These are phyloP conservation scores for Cytospora paraplurivora DNA, from an alignment of 2,329 filamentous ascomycete genomes.

Conservation along the genomic window DNA sequence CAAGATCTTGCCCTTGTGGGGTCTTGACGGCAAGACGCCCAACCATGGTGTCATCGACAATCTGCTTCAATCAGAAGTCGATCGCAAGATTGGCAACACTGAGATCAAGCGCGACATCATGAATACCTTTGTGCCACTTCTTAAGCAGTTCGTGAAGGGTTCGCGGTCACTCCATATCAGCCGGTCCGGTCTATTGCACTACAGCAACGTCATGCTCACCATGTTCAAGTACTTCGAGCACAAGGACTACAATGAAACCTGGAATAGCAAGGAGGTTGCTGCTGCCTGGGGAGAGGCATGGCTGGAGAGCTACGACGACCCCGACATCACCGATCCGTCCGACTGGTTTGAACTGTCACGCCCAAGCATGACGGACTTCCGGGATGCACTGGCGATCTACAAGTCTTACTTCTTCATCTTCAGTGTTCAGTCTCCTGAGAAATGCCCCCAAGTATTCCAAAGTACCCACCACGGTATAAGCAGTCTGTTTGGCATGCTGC, in stretches of 20 bases:
- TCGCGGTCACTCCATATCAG: constrained; percentile 48
- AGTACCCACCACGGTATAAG: constrained; percentile 64
- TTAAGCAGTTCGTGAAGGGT: constrained; percentile 52
- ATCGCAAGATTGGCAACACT: constrained; percentile 47
- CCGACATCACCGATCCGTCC: constrained; percentile 38
- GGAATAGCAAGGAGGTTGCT: constrained; percentile 49
- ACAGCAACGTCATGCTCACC: constrained; percentile 51
- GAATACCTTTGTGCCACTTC: constrained; percentile 54
- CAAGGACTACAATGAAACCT: constrained; percentile 53
- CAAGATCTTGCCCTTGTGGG: constrained; percentile 57
- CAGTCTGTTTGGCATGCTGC: constrained; percentile 62
- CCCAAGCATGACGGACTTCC: constrained; percentile 41
- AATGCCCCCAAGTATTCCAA: constrained; percentile 62
- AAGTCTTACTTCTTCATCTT: constrained; percentile 57
- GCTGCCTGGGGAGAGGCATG: constrained; percentile 52
- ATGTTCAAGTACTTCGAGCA: constrained; percentile 55
- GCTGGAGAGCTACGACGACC: constrained; percentile 48
- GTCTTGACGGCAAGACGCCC: constrained; percentile 53
- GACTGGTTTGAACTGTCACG: constrained; percentile 40
- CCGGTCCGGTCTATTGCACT: constrained; percentile 47
- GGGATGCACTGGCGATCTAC: constrained; percentile 41
- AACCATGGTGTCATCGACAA: constrained; percentile 58
- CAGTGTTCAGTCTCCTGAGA: constrained; percentile 58
- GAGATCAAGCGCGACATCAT: constrained; percentile 49
- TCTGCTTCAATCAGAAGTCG: constrained; percentile 52